Percentiles rank a stretch among this genome's conserved stretches.
These are phyloP conservation scores for Taphrina betulina DNA, from an alignment of 1,139 yeast species.

Conservation along the genomic window DNA sequence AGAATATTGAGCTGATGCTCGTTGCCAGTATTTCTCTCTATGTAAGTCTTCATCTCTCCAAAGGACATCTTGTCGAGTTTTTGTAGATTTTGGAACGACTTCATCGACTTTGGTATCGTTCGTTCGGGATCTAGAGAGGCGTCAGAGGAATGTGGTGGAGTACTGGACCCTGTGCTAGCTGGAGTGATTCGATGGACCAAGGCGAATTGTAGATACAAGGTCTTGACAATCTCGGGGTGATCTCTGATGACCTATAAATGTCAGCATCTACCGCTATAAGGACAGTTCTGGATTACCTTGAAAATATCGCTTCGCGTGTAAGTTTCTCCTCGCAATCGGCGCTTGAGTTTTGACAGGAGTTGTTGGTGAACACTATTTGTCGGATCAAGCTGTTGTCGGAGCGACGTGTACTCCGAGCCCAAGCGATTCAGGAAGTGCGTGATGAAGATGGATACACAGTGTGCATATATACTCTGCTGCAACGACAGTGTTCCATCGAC, in stretches of 20 bases:
- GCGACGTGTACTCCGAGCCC: constrained; percentile 82
- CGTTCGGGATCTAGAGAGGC: background rate
- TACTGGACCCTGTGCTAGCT: constrained; percentile 54
- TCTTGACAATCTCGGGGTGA: constrained; percentile 71
- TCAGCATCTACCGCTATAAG: no score
- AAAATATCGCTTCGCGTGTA: constrained; percentile 82
- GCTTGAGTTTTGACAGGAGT: constrained; percentile 61
- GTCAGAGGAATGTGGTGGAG: constrained; percentile 50
- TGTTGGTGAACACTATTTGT: constrained; percentile 55
- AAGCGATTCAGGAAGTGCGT: constrained; percentile 91
- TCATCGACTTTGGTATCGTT: background rate
- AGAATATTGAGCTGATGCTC: constrained; percentile 82
- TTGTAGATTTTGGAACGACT: background rate
- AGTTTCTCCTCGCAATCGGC: constrained; percentile 88
- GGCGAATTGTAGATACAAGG: constrained; percentile 88
- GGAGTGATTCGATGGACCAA: constrained; percentile 80
- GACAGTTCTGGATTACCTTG: constrained; percentile 76
- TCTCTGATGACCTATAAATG: no score
- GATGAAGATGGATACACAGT: constrained; percentile 87
- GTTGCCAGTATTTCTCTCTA: constrained; percentile 67
- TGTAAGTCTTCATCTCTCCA: constrained; percentile 67
- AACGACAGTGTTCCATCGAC: constrained; percentile 77
- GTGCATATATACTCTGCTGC: constrained; percentile 93
- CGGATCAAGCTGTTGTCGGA: constrained; percentile 63
- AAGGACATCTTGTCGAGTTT: constrained; percentile 51